phyloP scores from a whole-genome alignment of 176 grass and related monocot species.

The Ananas comosus region DNA sequence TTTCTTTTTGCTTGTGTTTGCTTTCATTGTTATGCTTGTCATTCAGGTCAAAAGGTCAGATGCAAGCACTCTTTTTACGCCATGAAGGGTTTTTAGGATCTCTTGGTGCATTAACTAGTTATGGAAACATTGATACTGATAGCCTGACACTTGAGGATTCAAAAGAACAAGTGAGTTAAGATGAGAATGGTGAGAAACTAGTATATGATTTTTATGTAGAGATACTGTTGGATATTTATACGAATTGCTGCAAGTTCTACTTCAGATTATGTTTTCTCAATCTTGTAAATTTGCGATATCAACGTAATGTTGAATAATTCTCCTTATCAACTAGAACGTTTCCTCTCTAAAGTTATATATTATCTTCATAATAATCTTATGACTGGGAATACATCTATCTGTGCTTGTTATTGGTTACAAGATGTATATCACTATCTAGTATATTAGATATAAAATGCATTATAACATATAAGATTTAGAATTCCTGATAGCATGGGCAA shows the following conservation, averaged over 20 bases:
- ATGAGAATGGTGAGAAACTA: neutral
- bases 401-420: too few species aligned
- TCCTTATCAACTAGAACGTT: too few species aligned
- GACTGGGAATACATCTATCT: too few species aligned
- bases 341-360: too few species aligned
- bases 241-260: neutral
- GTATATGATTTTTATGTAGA: neutral
- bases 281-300: neutral
- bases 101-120: slow-evolving; percentile 84
- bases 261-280: neutral
- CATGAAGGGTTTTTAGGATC: slow-evolving; percentile 97
- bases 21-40: slow-evolving; percentile 21
- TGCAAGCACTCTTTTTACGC: slow-evolving; percentile 86
- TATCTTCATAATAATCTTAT: too few species aligned
- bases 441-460: too few species aligned
- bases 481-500: too few species aligned
- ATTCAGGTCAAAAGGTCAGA: slow-evolving; percentile 90
- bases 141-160: slow-evolving; percentile 27
- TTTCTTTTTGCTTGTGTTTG: slow-evolving; percentile 13
- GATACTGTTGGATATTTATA: too few species aligned
- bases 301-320: too few species aligned
- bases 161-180: slow-evolving; percentile 34
- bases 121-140: slow-evolving; percentile 42
- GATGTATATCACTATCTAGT: too few species aligned
- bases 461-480: too few species aligned